Base-by-base conservation (phyloP, 306 rosid species). In the Acacia crassicarpa region DNA sequence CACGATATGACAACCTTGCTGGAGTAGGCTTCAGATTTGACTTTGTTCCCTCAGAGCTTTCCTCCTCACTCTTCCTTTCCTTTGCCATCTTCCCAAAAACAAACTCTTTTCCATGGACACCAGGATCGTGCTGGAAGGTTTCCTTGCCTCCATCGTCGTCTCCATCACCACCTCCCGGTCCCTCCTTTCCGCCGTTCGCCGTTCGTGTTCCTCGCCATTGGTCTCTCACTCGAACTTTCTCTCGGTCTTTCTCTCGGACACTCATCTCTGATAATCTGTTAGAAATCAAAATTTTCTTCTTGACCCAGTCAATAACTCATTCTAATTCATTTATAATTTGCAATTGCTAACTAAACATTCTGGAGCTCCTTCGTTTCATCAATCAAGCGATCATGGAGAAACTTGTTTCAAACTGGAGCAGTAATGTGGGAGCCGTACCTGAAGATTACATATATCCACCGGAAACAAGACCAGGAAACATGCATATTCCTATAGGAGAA, bases 381-480 rank as follows among this genome's bases (percentile, higher is more conserved):
- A 33, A 33, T 33, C 40, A 35, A 35, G 40, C 0, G 41, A 38
- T 38, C 8, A 38, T 38, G 41, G 79, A 75, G 2, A 85, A 79
- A 13, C 80, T 85, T 27, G 67, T 82, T 22, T 79, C 88, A 75
- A 82, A 43, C 56, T 48, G 81, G 85, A 46, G 41, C 63, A 78
- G 5, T 4, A 16, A 48, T 46, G 19, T 63, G 0, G 10, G 3
- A 61, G 6, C 78, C 40, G 16, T 82, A 20, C 85, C 88, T 7
- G 85, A 68, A 16, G 51, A 67, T 23, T 82, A 85, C 58, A 45
- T 85, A 59, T 74, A 72, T 45, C 88, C 88, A 49, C 85, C 75
- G 5, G 88, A 82, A 48, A 33, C 75, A 48, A 85, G 85, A 85
- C 85, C 85, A 67, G 88, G 85, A 27, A 20, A 67, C 27, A 27